Percentiles rank a stretch among this genome's conserved stretches.
Evolutionary conservation across 768 basidiomycete species (phyloP).

Genomic region (Mycena filopes): DNA sequence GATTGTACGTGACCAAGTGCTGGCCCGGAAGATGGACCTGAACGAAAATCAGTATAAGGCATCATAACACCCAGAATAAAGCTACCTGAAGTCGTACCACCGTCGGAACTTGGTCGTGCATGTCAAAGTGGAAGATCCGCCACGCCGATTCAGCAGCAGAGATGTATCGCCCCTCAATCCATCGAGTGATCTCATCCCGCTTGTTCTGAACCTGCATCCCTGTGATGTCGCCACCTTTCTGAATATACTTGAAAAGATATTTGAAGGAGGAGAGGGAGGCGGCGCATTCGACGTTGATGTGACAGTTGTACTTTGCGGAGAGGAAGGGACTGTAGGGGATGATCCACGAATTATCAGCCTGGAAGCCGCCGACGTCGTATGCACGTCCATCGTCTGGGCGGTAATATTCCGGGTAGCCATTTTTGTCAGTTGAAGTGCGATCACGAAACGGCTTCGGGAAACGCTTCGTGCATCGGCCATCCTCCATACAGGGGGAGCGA

Average conservation of each 20-base stretch:
- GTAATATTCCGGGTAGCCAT: conserved; percentile 17
- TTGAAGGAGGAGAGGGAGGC: conserved; percentile 11
- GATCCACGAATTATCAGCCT: conserved; percentile 32
- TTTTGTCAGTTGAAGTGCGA: conserved; percentile 9
- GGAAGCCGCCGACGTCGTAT: neutral
- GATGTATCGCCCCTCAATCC: conserved; percentile 5
- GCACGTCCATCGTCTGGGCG: neutral
- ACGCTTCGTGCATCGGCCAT: conserved; percentile 20
- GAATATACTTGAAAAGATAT: neutral
- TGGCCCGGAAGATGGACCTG: conserved; percentile 10
- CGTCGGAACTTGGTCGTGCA: conserved; percentile 45
- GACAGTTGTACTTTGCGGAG: conserved; percentile 30
- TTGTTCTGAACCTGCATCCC: conserved; percentile 6
- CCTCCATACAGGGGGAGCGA: conserved; percentile 38
- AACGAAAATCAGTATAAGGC: too few species aligned
- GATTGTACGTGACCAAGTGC: neutral
- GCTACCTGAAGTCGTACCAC: conserved; percentile 48
- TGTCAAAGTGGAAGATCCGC: conserved; percentile 44
- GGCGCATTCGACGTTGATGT: conserved; percentile 37
- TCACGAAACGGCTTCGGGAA: conserved; percentile 9
- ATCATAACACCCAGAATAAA: too few species aligned
- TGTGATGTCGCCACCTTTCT: neutral
- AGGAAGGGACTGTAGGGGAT: conserved; percentile 37
- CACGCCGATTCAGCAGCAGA: conserved; percentile 42
- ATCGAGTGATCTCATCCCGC: conserved; percentile 46